Evolutionary conservation across 2,329 filamentous ascomycete species (phyloP), one percentile per base, ranked within the genome.

Genomic region (Neurospora crassa): DNA sequence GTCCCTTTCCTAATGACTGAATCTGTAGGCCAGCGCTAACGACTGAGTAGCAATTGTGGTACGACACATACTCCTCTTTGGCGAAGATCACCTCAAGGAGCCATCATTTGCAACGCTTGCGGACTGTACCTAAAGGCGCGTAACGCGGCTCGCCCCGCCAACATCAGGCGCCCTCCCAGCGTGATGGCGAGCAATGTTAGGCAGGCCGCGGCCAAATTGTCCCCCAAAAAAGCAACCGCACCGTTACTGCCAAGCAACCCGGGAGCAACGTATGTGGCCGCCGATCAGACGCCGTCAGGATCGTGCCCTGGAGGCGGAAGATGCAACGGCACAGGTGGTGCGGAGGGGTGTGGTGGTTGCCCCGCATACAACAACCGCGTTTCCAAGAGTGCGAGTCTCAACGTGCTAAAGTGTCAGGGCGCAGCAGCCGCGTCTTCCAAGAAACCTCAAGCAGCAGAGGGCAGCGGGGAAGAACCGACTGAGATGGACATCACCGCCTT

Each of bases 281-380:
- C 91, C 5, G 92, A 94, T 77, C 89, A 92, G 75, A 90, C 88
- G 67, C 84, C 90, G 5, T 88, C 89, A 63, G 96, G 96, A n/a
- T 96, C 94, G 14, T 99, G 96, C 80, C 96, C 96, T 16, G 96
- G 96, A 45, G 95, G 95, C 73, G 96, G 96, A 47, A 91, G 91
- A 72, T 99, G 96, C 80, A 98, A 99, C 79, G 96, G 96, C 68
- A 98, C 96, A 29, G 96, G 96, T 67, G 96, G 96, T 70, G 94
- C 96, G 41, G 93, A 97, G 79, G 95, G 94, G 24, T 99, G 96
- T 80, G 94, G 93, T 79, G 96, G 96, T 14, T 99, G 96, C 78
- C 96, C 96, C 43, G 96, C 96, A 2, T 99, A 93, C 84, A 99
- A 99, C 85, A 99, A 99, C 79, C 89, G 96, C 70, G 90, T 98